phyloP scores from a whole-genome alignment of 1,284 basidiomycete genomes.

The Earliella scabrosa region DNA sequence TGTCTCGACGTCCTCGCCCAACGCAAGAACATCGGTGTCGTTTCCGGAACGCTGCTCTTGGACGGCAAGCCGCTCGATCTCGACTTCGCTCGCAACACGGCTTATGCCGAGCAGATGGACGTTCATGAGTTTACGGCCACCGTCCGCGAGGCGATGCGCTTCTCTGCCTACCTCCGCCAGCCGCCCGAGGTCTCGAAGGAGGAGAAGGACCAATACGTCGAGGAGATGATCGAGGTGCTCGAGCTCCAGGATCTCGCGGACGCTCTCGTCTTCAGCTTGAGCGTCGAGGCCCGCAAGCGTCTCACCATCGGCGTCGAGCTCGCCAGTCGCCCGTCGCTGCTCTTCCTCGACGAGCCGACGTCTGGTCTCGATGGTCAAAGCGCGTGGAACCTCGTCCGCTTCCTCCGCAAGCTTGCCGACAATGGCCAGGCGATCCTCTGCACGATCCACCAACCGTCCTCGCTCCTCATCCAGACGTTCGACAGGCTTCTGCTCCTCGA shows the following conservation, averaged over 20 bases:
- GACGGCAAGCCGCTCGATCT: slow-evolving; percentile 75
- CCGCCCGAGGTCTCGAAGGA: slow-evolving; percentile 69
- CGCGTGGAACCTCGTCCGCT: slow-evolving; percentile 85
- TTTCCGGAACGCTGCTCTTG: slow-evolving; percentile 81
- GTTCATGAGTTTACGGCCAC: slow-evolving; percentile 87
- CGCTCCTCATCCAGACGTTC: slow-evolving; percentile 75
- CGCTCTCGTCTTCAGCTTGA: slow-evolving; percentile 63
- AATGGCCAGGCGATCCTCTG: slow-evolving; percentile 86
- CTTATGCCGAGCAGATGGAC: slow-evolving; percentile 85
- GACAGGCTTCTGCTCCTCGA: slow-evolving; percentile 72
- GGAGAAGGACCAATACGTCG: slow-evolving; percentile 86
- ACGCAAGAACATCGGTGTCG: slow-evolving; percentile 86
- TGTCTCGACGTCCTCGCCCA: slow-evolving; percentile 89
- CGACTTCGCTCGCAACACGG: slow-evolving; percentile 82
- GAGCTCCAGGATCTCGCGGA: slow-evolving; percentile 69
- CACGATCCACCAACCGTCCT: slow-evolving; percentile 78
- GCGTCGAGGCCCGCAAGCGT: slow-evolving; percentile 84
- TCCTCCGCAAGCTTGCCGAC: slow-evolving; percentile 84
- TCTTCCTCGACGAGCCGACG: slow-evolving; percentile 68
- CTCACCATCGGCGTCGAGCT: slow-evolving; percentile 90
- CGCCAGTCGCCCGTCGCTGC: slow-evolving; percentile 80
- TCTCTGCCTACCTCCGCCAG: slow-evolving; percentile 91
- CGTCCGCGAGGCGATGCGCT: slow-evolving; percentile 88
- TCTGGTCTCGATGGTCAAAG: slow-evolving; percentile 73
- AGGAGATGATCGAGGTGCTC: slow-evolving; percentile 75